Percentiles rank a stretch among this genome's conserved stretches.
phyloP scores from a whole-genome alignment of 2,329 filamentous ascomycete genomes.

The Monosporascus sp. region DNA sequence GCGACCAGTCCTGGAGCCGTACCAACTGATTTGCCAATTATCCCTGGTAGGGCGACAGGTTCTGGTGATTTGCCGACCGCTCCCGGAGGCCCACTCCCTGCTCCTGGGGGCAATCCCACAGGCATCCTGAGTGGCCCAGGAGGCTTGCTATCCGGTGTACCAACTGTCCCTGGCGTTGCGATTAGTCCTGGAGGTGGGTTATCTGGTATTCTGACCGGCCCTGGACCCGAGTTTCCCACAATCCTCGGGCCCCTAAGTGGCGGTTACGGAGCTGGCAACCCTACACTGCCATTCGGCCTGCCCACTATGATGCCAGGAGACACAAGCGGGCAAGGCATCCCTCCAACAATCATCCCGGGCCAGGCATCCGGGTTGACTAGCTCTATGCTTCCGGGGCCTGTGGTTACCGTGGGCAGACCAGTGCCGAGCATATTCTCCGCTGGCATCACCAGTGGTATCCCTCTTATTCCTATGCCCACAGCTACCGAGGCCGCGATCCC shows the following conservation, averaged over 20 bases:
- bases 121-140: not conserved
- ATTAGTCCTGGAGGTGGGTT: slow-evolving; percentile 1
- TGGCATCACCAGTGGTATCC: too few relatives aligned
- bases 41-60: not conserved
- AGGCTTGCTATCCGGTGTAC: not conserved
- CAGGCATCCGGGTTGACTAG: too few relatives aligned
- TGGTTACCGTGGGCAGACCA: too few relatives aligned
- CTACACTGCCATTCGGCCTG: slow-evolving; percentile 9
- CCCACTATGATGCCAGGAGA: slow-evolving; percentile 12
- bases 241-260: slow-evolving; percentile 11
- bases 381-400: too few relatives aligned
- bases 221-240: not conserved
- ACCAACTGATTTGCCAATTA: not conserved
- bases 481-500: too few relatives aligned
- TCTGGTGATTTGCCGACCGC: not conserved
- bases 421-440: too few relatives aligned
- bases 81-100: not conserved
- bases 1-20: not conserved
- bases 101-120: not conserved
- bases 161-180: not conserved
- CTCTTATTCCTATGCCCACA: too few relatives aligned
- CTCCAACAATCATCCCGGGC: too few relatives aligned
- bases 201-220: not conserved
- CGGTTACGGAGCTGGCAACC: slow-evolving; percentile 17
- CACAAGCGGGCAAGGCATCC: slow-evolving; percentile 3